phyloP scores from a whole-genome alignment of 192 early-diverging fungal species.

The Coemansia sp. region DNA sequence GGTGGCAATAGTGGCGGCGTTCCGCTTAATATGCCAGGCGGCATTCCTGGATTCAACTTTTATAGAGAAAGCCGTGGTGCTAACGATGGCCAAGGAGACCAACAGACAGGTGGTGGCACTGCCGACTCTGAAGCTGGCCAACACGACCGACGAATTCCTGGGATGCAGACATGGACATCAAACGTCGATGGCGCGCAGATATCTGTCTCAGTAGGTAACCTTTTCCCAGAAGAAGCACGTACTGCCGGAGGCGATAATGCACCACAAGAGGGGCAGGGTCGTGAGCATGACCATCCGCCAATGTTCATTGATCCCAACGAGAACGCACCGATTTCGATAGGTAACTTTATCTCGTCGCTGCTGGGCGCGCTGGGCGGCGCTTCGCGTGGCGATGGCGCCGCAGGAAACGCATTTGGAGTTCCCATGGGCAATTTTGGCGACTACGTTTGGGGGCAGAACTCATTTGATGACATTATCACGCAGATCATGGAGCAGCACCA shows the following conservation, averaged over 20 bases:
- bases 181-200: conserved; percentile 28
- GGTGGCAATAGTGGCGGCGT: neutral
- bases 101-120: neutral
- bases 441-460: conserved; percentile 82
- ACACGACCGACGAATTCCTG: conserved; percentile 16
- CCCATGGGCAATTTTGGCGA: conserved; percentile 68
- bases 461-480: conserved; percentile 86
- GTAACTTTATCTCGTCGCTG: conserved; percentile 44
- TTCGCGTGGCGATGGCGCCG: conserved; percentile 30
- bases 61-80: neutral
- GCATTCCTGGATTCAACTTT: conserved; percentile 12
- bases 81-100: neutral
- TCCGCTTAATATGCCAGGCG: conserved; percentile 10
- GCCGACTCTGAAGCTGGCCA: neutral
- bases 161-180: conserved; percentile 46
- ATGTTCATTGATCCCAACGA: conserved; percentile 49
- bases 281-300: conserved; percentile 26
- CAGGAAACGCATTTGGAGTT: conserved; percentile 37
- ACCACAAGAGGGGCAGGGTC: neutral
- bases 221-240: conserved; percentile 6
- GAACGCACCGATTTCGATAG: conserved; percentile 40
- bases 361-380: conserved; percentile 43
- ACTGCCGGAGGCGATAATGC: neutral
- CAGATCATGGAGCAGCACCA: conserved; percentile 79
- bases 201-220: conserved; percentile 40